Evolutionary conservation across 169 alveolate genomes (phyloP).

Genomic region (Cyclospora cayetanensis): DNA sequence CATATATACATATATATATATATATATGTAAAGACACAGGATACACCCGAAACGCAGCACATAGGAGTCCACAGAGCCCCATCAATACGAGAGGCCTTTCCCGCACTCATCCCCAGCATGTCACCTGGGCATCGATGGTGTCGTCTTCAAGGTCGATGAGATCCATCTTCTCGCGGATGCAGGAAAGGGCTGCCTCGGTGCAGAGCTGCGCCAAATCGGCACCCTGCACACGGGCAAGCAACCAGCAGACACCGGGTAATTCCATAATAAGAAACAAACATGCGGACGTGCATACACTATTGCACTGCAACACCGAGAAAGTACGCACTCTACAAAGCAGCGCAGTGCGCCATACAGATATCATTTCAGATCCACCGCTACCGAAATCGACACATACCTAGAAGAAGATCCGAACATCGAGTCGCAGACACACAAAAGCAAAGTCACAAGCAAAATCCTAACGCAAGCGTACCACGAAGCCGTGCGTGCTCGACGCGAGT

Average conservation of each 20-base stretch:
- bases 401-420: no score
- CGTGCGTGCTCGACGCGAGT: conserved; percentile 99
- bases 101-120: no score
- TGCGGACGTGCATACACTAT: not conserved
- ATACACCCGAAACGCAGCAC: no score
- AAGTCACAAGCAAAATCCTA: no score
- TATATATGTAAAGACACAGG: no score
- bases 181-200: conserved; percentile 97
- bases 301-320: not conserved
- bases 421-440: no score
- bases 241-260: not conserved
- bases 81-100: no score
- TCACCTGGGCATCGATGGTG: conserved; percentile 96
- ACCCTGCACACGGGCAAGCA: conserved; percentile 78
- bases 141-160: conserved; percentile 98
- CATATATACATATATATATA: no score
- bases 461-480: conserved; percentile 95
- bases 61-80: no score
- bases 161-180: conserved; percentile 99
- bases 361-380: no score
- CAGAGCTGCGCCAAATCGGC: conserved; percentile 98
- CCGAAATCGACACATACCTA: no score
- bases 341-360: no score
- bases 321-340: not conserved
- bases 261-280: not conserved